phyloP scores from a whole-genome alignment of 2,329 filamentous ascomycete species.

The Hypoxylon sp. region DNA sequence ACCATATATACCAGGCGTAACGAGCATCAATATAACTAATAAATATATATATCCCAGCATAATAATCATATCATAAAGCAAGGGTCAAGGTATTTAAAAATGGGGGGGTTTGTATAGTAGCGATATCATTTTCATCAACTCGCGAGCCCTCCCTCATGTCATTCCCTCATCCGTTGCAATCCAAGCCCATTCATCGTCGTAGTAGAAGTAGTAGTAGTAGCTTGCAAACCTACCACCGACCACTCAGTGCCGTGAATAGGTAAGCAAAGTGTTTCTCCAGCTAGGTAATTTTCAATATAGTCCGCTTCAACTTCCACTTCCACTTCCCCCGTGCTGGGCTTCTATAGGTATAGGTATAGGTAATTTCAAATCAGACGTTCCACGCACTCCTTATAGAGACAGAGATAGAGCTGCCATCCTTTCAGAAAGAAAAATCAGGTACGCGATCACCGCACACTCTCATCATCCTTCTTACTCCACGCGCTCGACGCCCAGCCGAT shows the following conservation, averaged over 20 bases:
- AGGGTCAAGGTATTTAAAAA: constrained; percentile 3
- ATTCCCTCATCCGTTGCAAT: not conserved
- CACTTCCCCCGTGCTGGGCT: not conserved
- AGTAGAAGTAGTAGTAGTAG: no score
- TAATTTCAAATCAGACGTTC: not conserved
- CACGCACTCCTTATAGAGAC: not conserved
- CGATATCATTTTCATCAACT: no score
- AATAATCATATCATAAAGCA: not conserved
- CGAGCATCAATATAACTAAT: not conserved
- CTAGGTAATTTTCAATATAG: constrained; percentile 1
- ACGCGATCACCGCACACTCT: constrained; percentile 33
- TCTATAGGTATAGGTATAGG: not conserved
- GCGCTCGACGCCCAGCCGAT: constrained; percentile 67
- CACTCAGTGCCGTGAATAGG: no score
- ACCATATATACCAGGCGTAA: not conserved
- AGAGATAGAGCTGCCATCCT: not conserved
- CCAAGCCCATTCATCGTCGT: not conserved
- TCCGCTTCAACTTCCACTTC: not conserved
- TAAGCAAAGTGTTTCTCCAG: not conserved
- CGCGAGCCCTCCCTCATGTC: no score
- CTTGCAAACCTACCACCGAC: no score
- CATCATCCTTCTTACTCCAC: constrained; percentile 63
- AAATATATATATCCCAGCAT: constrained; percentile 3
- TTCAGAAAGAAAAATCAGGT: not conserved
- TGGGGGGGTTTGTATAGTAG: not conserved